Conservation (phyloP, 208 protist species). For the Zelonia costaricensis region DNA sequence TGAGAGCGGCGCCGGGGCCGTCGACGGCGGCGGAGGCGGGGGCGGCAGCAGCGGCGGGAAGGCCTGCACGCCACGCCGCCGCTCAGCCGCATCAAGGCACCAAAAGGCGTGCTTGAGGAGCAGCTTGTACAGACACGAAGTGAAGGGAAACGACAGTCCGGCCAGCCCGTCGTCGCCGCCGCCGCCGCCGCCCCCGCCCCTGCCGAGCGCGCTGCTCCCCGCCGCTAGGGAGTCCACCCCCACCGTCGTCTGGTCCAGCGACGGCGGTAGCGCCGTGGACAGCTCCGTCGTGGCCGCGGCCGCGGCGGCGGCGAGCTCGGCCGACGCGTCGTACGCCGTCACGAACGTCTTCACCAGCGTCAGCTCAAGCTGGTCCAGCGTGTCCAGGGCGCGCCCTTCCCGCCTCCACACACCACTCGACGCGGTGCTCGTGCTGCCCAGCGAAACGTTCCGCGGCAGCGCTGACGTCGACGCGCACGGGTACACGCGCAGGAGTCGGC, state of each 20-base stretch:
- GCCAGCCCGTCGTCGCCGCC: neutral
- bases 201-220: neutral
- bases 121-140: constrained; percentile 29
- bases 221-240: neutral
- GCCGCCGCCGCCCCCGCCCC: neutral
- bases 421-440: constrained; percentile 3
- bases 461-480: neutral
- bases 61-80: neutral
- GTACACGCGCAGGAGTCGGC: constrained; percentile 24
- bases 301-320: neutral
- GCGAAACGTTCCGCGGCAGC: neutral
- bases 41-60: neutral
- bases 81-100: constrained; percentile 6
- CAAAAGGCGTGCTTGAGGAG: constrained; percentile 34
- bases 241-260: neutral
- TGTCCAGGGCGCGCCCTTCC: constrained; percentile 21
- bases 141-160: constrained; percentile 7
- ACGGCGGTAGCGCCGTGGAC: neutral
- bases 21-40: neutral
- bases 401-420: neutral
- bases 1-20: too few relatives aligned
- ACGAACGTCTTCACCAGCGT: constrained; percentile 42
- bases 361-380: constrained; percentile 36
- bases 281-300: neutral
- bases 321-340: constrained; percentile 4